phyloP scores from a whole-genome alignment of 169 alveolate species.

The Cryptosporidium tyzzeri region DNA sequence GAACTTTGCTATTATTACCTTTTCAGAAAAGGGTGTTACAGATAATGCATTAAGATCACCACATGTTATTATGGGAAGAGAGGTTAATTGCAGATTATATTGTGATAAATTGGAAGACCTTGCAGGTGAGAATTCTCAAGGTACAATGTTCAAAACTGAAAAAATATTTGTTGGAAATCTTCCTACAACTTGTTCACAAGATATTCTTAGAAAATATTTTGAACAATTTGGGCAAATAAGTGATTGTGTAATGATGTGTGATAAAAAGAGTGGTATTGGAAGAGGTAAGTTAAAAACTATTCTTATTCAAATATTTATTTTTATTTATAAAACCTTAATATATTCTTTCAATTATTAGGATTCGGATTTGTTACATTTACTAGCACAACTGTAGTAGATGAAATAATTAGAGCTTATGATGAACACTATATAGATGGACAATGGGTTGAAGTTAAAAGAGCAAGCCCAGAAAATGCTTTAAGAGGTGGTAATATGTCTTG shows the following conservation, averaged over 20 bases:
- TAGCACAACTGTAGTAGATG: slow-evolving; percentile 85
- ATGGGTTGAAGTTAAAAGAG: slow-evolving; percentile 91
- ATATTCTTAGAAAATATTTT: slow-evolving; percentile 86
- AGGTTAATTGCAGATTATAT: slow-evolving; percentile 67
- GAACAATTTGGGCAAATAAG: slow-evolving; percentile 88
- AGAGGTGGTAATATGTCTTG: slow-evolving; percentile 58
- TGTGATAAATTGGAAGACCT: slow-evolving; percentile 69
- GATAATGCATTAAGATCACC: slow-evolving; percentile 72
- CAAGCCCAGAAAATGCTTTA: slow-evolving; percentile 84
- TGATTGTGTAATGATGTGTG: slow-evolving; percentile 88
- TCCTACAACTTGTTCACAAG: slow-evolving; percentile 80
- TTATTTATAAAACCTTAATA: no score
- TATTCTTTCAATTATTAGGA: not conserved
- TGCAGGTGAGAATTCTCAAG: slow-evolving; percentile 59
- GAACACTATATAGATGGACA: slow-evolving; percentile 86
- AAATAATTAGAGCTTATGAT: slow-evolving; percentile 84
- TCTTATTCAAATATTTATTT: not conserved
- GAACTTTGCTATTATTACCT: slow-evolving; percentile 69
- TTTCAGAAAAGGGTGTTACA: slow-evolving; percentile 58
- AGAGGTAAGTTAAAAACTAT: slow-evolving; percentile 84
- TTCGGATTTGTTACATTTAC: slow-evolving; percentile 91
- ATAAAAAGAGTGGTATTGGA: slow-evolving; percentile 88
- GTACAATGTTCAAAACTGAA: slow-evolving; percentile 72
- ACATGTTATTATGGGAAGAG: slow-evolving; percentile 75
- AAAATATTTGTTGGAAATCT: slow-evolving; percentile 94